A percentile compares a stretch with the other conserved stretches of the same genome.
phyloP scores from a whole-genome alignment of 768 basidiomycete genomes.

The Boletus huronensis region DNA sequence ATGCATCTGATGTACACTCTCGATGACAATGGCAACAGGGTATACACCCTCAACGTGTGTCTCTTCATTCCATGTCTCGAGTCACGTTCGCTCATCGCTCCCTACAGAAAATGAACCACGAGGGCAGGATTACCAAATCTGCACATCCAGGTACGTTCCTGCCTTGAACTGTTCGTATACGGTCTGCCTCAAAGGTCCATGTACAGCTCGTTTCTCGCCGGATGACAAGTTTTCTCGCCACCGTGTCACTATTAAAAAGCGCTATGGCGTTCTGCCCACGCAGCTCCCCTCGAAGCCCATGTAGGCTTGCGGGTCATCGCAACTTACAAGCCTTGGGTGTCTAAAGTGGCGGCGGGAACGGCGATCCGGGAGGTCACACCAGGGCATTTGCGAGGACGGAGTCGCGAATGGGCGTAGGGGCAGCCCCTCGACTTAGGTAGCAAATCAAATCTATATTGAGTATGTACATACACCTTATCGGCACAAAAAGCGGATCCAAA shows the following conservation, averaged over 20 bases:
- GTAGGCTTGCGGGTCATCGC: conserved; percentile 38
- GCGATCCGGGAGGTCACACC: background rate
- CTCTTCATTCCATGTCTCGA: background rate
- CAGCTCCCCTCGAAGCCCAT: conserved; percentile 88
- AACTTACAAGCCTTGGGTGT: background rate
- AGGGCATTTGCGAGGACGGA: background rate
- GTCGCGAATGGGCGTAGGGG: background rate
- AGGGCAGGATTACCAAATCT: conserved; percentile 85
- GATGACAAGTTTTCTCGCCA: conserved; percentile 99
- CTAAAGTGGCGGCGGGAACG: background rate
- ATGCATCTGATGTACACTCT: conserved; percentile 99
- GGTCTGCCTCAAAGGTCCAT: background rate
- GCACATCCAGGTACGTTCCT: conserved; percentile 84
- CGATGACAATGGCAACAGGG: conserved; percentile 70
- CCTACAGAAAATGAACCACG: conserved; percentile 76
- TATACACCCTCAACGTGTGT: conserved; percentile 90
- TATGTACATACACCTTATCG: background rate
- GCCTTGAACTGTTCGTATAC: background rate
- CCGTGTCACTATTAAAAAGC: conserved; percentile 94
- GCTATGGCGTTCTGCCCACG: conserved; percentile 83
- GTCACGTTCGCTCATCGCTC: conserved; percentile 1
- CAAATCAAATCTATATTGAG: background rate
- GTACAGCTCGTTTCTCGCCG: conserved; percentile 90
- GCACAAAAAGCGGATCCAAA: background rate
- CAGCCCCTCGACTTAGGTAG: background rate